Percentiles rank a stretch among this genome's conserved stretches.
Conservation (phyloP, 331 rosid genomes). For the Cucumis variabilis region DNA sequence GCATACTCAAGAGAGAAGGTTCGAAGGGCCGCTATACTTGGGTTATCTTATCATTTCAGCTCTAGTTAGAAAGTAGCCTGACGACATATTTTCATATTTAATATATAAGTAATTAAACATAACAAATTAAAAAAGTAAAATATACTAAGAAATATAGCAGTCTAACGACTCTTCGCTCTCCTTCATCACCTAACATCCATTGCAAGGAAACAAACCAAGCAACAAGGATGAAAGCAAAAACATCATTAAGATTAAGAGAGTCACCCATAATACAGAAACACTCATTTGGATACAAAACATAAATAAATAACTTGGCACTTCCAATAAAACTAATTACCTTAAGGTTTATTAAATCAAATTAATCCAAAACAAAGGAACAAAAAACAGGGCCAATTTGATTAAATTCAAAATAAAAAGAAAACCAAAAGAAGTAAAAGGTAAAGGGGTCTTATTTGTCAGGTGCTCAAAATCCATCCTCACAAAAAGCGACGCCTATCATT, state of each 20-base stretch:
- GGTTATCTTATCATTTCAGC: no score
- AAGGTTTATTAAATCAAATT: not conserved
- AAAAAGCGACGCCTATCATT: constrained; percentile 15
- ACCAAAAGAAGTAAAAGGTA: constrained; percentile 20
- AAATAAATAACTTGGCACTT: not conserved
- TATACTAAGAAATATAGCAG: not conserved
- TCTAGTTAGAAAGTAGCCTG: no score
- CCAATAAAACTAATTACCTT: not conserved
- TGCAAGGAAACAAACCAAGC: not conserved
- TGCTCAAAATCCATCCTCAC: constrained; percentile 31
- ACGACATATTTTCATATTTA: not conserved
- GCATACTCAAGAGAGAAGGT: no score
- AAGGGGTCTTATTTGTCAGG: constrained; percentile 21
- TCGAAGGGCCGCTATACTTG: no score
- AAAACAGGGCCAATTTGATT: constrained; percentile 36
- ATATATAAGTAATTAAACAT: not conserved
- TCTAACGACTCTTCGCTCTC: not conserved
- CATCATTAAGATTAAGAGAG: not conserved
- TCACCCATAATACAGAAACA: not conserved
- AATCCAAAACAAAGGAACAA: not conserved
- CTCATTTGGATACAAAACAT: not conserved
- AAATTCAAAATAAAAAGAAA: constrained; percentile 32
- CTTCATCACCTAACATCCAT: constrained; percentile 14
- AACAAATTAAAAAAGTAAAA: not conserved
- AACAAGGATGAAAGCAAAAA: not conserved